Evolutionary conservation across 2,329 filamentous ascomycete species (phyloP).

Genomic region (Paramyrothecium roridum): DNA sequence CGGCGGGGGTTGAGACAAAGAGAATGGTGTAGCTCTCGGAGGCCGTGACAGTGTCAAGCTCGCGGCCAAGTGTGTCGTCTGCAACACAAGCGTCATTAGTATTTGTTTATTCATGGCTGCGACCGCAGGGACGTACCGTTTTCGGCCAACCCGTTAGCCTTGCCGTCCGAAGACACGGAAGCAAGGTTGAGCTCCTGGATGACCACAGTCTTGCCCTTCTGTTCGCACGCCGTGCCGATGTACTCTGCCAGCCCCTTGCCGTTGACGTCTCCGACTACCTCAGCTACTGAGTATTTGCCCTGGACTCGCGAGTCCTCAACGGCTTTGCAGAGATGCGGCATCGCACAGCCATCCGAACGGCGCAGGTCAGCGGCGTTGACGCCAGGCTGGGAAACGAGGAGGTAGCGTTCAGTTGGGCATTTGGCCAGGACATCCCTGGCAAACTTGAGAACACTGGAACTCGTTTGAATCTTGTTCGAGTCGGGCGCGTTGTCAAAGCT

Average conservation of each 20-base stretch:
- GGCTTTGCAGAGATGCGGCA: constrained; percentile 49
- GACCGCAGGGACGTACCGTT: constrained; percentile 36
- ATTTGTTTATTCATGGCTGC: not conserved
- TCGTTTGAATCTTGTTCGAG: constrained; percentile 46
- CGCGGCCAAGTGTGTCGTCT: constrained; percentile 51
- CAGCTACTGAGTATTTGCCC: constrained; percentile 47
- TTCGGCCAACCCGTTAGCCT: constrained; percentile 42
- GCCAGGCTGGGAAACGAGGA: constrained; percentile 75
- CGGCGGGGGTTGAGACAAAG: constrained; percentile 63
- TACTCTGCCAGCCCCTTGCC: constrained; percentile 36
- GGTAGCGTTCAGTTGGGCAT: constrained; percentile 74
- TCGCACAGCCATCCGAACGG: constrained; percentile 43
- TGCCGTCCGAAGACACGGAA: constrained; percentile 32
- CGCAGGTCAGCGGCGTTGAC: constrained; percentile 68
- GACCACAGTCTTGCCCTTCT: constrained; percentile 30
- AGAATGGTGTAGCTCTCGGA: constrained; percentile 67
- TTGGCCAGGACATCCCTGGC: constrained; percentile 52
- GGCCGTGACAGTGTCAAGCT: constrained; percentile 34
- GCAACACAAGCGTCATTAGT: not conserved
- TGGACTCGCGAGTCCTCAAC: constrained; percentile 29
- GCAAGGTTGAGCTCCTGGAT: constrained; percentile 39
- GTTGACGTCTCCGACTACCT: constrained; percentile 52
- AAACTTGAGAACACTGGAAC: constrained; percentile 36
- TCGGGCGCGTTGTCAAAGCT: constrained; percentile 31
- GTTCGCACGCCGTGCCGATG: constrained; percentile 44